phyloP scores from a whole-genome alignment of 768 basidiomycete genomes.

The Auriscalpium microsporum region DNA sequence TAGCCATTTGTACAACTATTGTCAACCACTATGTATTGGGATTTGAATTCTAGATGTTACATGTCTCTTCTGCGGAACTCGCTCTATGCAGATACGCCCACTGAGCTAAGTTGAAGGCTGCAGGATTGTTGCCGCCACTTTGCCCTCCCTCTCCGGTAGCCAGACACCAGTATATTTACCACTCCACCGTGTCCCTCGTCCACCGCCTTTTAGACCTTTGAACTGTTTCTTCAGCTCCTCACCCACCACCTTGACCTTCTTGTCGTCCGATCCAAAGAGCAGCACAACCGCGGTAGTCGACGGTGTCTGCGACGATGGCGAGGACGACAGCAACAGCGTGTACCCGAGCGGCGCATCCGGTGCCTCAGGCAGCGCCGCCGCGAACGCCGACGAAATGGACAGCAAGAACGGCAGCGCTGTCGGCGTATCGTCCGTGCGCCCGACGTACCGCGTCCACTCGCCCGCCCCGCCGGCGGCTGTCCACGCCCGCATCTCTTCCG shows the following conservation, averaged over 20 bases:
- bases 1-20: neutral
- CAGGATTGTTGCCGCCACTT: constrained; percentile 19
- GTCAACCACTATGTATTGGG: constrained; percentile 1
- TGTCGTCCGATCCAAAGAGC: constrained; percentile 51
- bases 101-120: neutral
- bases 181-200: constrained; percentile 69
- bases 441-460: constrained; percentile 41
- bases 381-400: constrained; percentile 43
- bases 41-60: neutral
- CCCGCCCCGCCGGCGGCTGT: constrained; percentile 16
- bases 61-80: neutral
- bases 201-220: constrained; percentile 61
- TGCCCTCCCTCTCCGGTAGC: constrained; percentile 40
- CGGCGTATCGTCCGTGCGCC: constrained; percentile 52
- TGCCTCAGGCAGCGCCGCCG: constrained; percentile 16
- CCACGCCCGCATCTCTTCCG: constrained; percentile 24
- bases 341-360: constrained; percentile 23
- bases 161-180: constrained; percentile 64
- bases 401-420: constrained; percentile 55
- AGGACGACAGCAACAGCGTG: constrained; percentile 51
- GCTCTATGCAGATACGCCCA: neutral
- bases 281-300: constrained; percentile 48
- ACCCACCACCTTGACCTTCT: constrained; percentile 49
- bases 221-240: constrained; percentile 49
- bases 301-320: constrained; percentile 46